A percentile compares a stretch with the other conserved stretches of the same genome.
Conservation (phyloP, 345 rosid species). For the Salix viminalis region DNA sequence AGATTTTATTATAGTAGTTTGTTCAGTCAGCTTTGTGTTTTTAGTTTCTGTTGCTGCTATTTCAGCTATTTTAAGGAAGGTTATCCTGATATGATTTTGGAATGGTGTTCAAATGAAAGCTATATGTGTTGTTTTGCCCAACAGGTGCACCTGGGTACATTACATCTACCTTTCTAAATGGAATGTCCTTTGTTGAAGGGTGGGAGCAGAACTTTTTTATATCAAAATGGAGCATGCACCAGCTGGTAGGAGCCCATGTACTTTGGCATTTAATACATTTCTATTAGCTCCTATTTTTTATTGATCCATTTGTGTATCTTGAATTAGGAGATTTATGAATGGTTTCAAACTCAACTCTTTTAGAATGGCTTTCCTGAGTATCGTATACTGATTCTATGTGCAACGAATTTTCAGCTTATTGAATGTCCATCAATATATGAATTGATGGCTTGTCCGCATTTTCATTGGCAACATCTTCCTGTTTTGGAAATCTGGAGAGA, state of each 20-base stretch:
- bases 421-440: slow-evolving; percentile 89
- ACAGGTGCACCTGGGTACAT: slow-evolving; percentile 94
- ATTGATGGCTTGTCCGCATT: slow-evolving; percentile 70
- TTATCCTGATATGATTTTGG: not conserved
- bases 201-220: slow-evolving; percentile 96
- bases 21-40: not conserved
- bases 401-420: slow-evolving; percentile 55
- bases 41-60: not conserved
- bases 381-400: not conserved
- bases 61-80: not conserved
- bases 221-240: slow-evolving; percentile 99
- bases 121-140: not conserved
- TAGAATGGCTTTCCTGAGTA: not conserved
- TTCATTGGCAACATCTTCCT: slow-evolving; percentile 59
- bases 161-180: slow-evolving; percentile 77
- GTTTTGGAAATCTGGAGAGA: slow-evolving; percentile 72
- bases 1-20: too few species aligned
- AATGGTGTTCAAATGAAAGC: not conserved
- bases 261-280: slow-evolving; percentile 7
- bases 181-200: slow-evolving; percentile 94
- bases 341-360: not conserved
- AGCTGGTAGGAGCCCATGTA: slow-evolving; percentile 48
- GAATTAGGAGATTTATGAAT: not conserved
- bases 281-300: not conserved
- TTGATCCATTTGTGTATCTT: not conserved